Base-by-base conservation (phyloP, 2,329 filamentous ascomycete genomes). In the Corinectria fuckeliana region DNA sequence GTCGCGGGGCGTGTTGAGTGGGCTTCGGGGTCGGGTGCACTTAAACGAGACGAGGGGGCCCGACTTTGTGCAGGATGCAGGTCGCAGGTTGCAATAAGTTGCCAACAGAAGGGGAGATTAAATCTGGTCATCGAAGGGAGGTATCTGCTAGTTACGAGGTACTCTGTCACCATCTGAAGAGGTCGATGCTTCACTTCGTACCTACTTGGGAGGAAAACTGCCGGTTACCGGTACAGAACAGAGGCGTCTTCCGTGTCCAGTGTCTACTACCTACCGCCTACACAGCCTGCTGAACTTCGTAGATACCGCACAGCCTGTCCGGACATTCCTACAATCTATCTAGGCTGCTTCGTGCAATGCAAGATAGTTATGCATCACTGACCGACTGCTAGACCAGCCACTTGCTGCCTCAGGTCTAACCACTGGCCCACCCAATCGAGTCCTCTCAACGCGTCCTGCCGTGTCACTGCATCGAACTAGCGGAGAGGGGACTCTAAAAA, bases 361-460 rank as follows among this genome's bases (percentile, higher is more conserved):
- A 28, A 26, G 26, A 45, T 45, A 26, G 26, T 28, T 45, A 26
- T 45, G 25, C 16, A 44, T 14, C 21, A 25, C 18, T 5, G 5
- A 25, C 21, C n/a, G 20, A 41, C 14, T 16, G 32, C 10, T 9
- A 36, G n/a, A 36, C 32, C 32, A 10, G 41, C 28, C 41, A 45
- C 28, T 18, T 28, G 41, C 41, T 26, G 14, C 41, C 41, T 26
- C 39, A 9, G 6, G 21, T 26, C 48, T 11, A 30, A 20, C n/a
- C 36, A 16, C 44, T n/a, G 16, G 49, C 28, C 39, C 21, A 48
- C 39, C 57, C 57, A 60, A 60, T 60, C 57, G 57, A 52, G 47
- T 52, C 39, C 32, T 45, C 34, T 47, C 52, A 51, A 60, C 57
- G 57, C 57, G 57, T 60, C 57, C 51, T 21, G 48, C 57, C 52